phyloP scores from a whole-genome alignment of 2,329 filamentous ascomycete genomes.

The Magnaporthiopsis poae region DNA sequence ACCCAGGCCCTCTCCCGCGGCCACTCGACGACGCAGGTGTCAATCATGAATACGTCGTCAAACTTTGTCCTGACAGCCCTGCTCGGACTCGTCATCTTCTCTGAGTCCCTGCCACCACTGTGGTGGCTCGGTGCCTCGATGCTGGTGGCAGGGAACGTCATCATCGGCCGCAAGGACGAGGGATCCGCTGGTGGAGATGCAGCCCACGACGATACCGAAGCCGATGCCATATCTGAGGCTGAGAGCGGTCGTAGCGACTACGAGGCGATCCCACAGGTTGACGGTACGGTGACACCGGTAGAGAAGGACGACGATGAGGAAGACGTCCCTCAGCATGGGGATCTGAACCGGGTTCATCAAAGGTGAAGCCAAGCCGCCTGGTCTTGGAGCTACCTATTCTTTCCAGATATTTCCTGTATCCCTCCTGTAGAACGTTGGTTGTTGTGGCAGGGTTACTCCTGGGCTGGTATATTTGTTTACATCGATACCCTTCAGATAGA shows the following conservation, averaged over 20 bases:
- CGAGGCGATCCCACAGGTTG: conserved; percentile 20
- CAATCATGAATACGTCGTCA: conserved; percentile 70
- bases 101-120: conserved; percentile 58
- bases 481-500: neutral
- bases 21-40: conserved; percentile 67
- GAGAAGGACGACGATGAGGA: conserved; percentile 17
- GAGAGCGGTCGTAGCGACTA: conserved; percentile 20
- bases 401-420: neutral
- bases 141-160: conserved; percentile 66
- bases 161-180: conserved; percentile 63
- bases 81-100: conserved; percentile 60
- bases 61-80: conserved; percentile 74
- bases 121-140: conserved; percentile 70
- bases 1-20: conserved; percentile 66
- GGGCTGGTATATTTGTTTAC: neutral
- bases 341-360: conserved; percentile 9
- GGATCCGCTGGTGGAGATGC: conserved; percentile 12
- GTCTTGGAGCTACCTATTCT: neutral
- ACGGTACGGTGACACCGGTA: conserved; percentile 10
- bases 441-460: neutral
- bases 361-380: neutral
- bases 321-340: conserved; percentile 17
- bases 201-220: conserved; percentile 11
- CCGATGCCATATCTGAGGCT: conserved; percentile 9
- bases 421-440: neutral